These are phyloP conservation scores for Phylloporus scabripes DNA, from an alignment of 768 basidiomycete genomes.

Conservation along the genomic window DNA sequence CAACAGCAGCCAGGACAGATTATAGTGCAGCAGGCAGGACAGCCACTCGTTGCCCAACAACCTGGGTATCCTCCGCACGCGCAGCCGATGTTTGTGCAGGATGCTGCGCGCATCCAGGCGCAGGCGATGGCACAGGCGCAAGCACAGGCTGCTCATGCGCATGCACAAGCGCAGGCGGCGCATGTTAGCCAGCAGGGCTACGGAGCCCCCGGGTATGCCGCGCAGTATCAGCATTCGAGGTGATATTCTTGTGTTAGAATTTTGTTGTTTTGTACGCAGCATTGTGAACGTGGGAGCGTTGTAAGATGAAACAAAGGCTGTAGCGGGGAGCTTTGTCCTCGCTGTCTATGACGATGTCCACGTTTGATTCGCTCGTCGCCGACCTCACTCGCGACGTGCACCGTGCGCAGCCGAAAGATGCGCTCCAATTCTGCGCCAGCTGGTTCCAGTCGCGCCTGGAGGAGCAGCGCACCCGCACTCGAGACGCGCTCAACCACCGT, in stretches of 20 bases:
- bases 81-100: slow-evolving; percentile 31
- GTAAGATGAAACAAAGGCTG: slow-evolving; percentile 6
- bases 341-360: slow-evolving; percentile 41
- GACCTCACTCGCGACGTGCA: slow-evolving; percentile 85
- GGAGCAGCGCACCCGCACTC: slow-evolving; percentile 71
- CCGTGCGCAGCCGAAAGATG: slow-evolving; percentile 83
- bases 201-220: slow-evolving; percentile 23
- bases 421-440: slow-evolving; percentile 87
- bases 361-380: slow-evolving; percentile 74
- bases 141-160: slow-evolving; percentile 40
- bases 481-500: slow-evolving; percentile 53
- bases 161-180: slow-evolving; percentile 33
- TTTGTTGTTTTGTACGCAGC: slow-evolving; percentile 9
- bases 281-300: slow-evolving; percentile 24
- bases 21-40: slow-evolving; percentile 35
- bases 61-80: slow-evolving; percentile 30
- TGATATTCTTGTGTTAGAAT: slow-evolving; percentile 5
- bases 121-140: slow-evolving; percentile 36
- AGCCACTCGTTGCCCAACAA: slow-evolving; percentile 34
- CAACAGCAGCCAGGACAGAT: slow-evolving; percentile 38
- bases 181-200: slow-evolving; percentile 30
- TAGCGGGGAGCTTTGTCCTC: not conserved
- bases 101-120: slow-evolving; percentile 35
- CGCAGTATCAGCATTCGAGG: slow-evolving; percentile 31
- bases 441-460: slow-evolving; percentile 92